Base-by-base conservation (phyloP, 2,329 filamentous ascomycete genomes). In the Hortaea sp. region DNA sequence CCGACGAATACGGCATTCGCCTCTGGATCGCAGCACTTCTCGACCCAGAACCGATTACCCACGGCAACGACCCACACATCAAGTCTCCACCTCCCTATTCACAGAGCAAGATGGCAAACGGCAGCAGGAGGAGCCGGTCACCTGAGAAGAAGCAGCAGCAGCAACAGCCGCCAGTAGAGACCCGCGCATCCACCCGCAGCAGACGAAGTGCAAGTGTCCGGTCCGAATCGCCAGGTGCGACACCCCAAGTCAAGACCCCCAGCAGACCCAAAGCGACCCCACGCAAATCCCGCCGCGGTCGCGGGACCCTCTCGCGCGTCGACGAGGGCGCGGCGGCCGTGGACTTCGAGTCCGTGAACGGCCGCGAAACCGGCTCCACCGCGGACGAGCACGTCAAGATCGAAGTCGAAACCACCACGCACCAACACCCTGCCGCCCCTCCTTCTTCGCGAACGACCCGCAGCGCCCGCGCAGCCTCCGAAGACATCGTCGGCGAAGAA, bases 1-100 rank as follows among this genome's bases (percentile, higher is more conserved):
- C 90, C 43, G 81, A 85, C 40, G 89, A 97, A 66, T 98, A 97
- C 65, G 76, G 79, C 47, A 88, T 97, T 65, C 69, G 76, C 42
- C 75, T 84, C 39, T 98, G 92, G 92, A 87, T 98, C 56, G 80
- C 80, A 47, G 92, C 92, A n/a, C 76, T 98, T 12, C 77, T 98
- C 42, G 90, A 97, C 63, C 81, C 88, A n/a, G 73, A 83, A 52
- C 83, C 88, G 29, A 94, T 97, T 50, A 72, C 72, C 41, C 77
- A 78, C 60, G 76, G 74, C 44, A 72, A 77, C 28, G 79, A 79
- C 53, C 83, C 82, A 53, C 55, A 58, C 5, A 95, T 95, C 54
- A 69, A 77, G 11, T 81, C 87, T 27, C 92, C 92, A 40, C 92
- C 92, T 20, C 84, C 81, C 56, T 94, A 85, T 61, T 69, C 73